Conservation (phyloP, 164 flowering plant species). For the Euptelea pleiosperma region DNA sequence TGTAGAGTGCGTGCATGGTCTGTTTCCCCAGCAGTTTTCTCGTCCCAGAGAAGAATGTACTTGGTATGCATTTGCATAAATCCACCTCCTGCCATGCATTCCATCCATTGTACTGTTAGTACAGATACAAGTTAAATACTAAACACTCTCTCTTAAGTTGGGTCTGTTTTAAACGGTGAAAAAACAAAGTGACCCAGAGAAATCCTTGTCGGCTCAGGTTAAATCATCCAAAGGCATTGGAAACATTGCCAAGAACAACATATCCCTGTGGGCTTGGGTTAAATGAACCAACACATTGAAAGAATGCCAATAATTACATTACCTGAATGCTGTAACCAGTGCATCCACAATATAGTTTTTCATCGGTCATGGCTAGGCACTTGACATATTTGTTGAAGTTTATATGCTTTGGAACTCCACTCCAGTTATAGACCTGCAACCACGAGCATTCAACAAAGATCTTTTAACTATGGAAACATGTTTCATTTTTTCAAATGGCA, state of each 20-base stretch:
- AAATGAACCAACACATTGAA: too few relatives aligned
- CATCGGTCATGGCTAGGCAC: slow-evolving; percentile 43
- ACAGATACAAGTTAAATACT: too few relatives aligned
- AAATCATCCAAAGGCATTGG: too few relatives aligned
- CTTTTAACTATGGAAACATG: neutral
- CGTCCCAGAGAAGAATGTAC: slow-evolving; percentile 55
- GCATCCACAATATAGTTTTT: slow-evolving; percentile 61
- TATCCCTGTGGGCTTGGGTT: too few relatives aligned
- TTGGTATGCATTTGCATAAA: slow-evolving; percentile 34
- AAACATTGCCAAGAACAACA: too few relatives aligned
- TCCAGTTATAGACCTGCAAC: slow-evolving; percentile 58
- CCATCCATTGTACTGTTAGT: neutral
- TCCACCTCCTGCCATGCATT: slow-evolving; percentile 53
- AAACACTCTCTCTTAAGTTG: too few relatives aligned
- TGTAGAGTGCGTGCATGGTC: slow-evolving; percentile 39
- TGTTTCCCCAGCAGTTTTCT: slow-evolving; percentile 66
- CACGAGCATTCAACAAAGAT: slow-evolving; percentile 6
- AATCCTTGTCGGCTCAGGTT: too few relatives aligned
- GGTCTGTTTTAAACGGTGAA: too few relatives aligned
- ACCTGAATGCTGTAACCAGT: slow-evolving; percentile 70
- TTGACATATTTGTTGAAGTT: slow-evolving; percentile 61
- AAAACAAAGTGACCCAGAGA: too few relatives aligned
- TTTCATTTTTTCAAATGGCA: neutral
- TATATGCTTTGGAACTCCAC: slow-evolving; percentile 51
- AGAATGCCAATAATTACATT: too few relatives aligned